phyloP scores from a whole-genome alignment of 2,329 filamentous ascomycete genomes.

The Fusarium dlaminii region DNA sequence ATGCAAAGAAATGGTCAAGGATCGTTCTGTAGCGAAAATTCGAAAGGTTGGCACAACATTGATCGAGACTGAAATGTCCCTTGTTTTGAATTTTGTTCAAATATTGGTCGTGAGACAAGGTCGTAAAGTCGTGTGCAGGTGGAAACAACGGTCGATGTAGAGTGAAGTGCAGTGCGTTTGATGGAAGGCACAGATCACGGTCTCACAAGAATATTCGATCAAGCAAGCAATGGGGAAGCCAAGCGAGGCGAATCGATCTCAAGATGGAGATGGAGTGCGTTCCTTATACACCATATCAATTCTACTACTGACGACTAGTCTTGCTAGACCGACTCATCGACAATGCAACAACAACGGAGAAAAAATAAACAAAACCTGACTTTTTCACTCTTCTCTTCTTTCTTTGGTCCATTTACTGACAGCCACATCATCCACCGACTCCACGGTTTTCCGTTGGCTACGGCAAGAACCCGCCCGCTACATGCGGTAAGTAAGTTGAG shows the following conservation, averaged over 20 bases:
- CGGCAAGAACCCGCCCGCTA: constrained; percentile 30
- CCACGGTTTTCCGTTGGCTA: constrained; percentile 34
- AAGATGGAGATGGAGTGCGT: constrained; percentile 11
- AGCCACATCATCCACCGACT: constrained; percentile 42
- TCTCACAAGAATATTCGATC: background rate
- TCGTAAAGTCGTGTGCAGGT: constrained; percentile 4
- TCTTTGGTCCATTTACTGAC: constrained; percentile 40
- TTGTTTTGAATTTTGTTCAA: constrained; percentile 6
- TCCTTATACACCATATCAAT: constrained; percentile 33
- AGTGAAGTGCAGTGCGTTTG: constrained; percentile 11
- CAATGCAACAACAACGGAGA: constrained; percentile 4
- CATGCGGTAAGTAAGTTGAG: constrained; percentile 4
- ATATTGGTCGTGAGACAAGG: background rate
- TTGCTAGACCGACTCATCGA: constrained; percentile 25
- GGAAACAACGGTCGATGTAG: constrained; percentile 7
- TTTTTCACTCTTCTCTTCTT: constrained; percentile 9
- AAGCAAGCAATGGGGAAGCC: background rate
- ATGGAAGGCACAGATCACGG: background rate
- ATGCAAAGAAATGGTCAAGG: constrained; percentile 30
- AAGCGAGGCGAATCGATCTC: background rate
- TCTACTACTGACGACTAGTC: background rate
- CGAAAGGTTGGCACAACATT: constrained; percentile 24
- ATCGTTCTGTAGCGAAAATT: constrained; percentile 25
- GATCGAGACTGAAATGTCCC: constrained; percentile 4
- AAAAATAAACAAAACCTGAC: constrained; percentile 25